Percentiles rank a stretch among this genome's conserved stretches.
Conservation (phyloP, 257 asterid genomes). For the Solanum raphanifolium region DNA sequence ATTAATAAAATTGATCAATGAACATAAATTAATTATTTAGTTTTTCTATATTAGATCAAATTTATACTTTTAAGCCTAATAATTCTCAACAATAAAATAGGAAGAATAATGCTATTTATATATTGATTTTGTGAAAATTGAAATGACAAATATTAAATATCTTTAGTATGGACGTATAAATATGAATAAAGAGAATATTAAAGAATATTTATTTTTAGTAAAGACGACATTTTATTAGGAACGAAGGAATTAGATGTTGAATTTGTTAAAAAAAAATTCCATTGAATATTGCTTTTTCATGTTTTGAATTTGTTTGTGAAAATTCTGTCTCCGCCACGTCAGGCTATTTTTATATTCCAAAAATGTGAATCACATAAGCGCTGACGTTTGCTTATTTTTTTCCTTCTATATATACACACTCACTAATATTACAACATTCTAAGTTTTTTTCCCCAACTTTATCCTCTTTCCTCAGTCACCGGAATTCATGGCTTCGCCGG, state of each 20-base stretch:
- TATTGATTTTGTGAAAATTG: no score
- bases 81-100: accelerated
- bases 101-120: no score
- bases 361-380: neutral
- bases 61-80: no score
- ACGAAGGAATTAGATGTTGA: no score
- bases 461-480: neutral
- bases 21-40: no score
- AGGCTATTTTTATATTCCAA: neutral
- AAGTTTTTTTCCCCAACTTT: neutral
- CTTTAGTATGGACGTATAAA: no score
- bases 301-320: neutral
- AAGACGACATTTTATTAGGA: no score
- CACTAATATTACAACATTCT: neutral
- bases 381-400: neutral
- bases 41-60: no score
- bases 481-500: neutral
- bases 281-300: neutral
- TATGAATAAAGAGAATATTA: no score
- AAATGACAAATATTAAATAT: no score
- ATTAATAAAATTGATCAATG: no score
- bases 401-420: neutral
- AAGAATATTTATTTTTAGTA: accelerated
- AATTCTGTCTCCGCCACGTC: neutral
- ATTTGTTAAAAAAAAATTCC: no score